A percentile compares a stretch with the other conserved stretches of the same genome.
These are phyloP conservation scores for Rhodocollybia butyracea DNA, from an alignment of 768 basidiomycete genomes.

Conservation along the genomic window DNA sequence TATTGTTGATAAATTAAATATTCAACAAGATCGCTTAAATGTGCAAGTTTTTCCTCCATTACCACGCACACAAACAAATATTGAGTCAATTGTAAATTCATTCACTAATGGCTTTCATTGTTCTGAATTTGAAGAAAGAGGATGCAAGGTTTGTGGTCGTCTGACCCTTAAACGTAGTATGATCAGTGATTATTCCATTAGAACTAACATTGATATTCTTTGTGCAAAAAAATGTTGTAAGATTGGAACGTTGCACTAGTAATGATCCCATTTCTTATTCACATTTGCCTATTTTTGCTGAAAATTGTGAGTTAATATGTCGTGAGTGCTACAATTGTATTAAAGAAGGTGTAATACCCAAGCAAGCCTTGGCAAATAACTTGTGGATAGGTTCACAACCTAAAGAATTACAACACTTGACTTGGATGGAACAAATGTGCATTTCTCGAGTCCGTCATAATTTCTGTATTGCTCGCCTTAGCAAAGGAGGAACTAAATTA, in stretches of 20 bases:
- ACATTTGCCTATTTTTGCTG: background rate
- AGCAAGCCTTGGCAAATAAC: constrained; percentile 4
- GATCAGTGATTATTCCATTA: background rate
- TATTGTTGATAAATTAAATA: no score
- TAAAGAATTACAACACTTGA: background rate
- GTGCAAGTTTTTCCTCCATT: no score
- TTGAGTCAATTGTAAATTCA: no score
- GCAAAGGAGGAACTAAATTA: background rate
- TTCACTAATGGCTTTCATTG: no score
- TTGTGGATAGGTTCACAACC: constrained; percentile 13
- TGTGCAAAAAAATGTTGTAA: background rate
- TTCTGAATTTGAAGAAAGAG: background rate
- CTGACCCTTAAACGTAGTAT: background rate
- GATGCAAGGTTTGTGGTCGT: background rate
- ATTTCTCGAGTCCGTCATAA: background rate
- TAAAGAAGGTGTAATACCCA: background rate
- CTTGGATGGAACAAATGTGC: background rate
- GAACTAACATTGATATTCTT: background rate
- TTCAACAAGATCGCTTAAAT: no score
- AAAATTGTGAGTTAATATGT: background rate
- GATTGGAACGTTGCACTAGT: background rate
- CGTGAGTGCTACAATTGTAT: background rate
- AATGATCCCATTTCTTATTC: background rate
- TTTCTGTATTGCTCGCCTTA: background rate
- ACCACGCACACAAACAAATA: no score